Conservation (phyloP, 495 filamentous ascomycete species). For the Penicillium pancosmium region DNA sequence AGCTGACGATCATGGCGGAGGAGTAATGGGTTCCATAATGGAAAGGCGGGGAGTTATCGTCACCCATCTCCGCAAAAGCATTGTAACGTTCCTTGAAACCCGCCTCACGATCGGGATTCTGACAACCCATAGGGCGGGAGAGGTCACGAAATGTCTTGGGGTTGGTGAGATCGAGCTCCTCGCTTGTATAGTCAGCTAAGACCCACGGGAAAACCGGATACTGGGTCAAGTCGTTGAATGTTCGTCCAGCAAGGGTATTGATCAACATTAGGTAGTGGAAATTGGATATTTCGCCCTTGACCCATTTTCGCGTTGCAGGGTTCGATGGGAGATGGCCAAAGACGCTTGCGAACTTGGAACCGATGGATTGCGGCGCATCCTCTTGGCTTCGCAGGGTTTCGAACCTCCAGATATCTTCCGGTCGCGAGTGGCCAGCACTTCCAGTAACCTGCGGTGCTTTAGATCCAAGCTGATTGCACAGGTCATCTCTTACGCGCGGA, state of each 20-base stretch:
- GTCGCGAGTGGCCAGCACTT: constrained; percentile 51
- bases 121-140: constrained; percentile 96
- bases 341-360: constrained; percentile 91
- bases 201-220: constrained; percentile 99
- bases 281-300: constrained; percentile 93
- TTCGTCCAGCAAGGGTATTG: constrained; percentile 95
- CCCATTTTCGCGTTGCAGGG: constrained; percentile 87
- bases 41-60: constrained; percentile 75
- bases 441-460: constrained; percentile 78
- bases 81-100: constrained; percentile 84
- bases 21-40: constrained; percentile 99
- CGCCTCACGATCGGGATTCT: constrained; percentile 69
- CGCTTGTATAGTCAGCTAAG: constrained; percentile 91
- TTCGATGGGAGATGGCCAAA: constrained; percentile 75
- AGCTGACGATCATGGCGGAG: constrained; percentile 97
- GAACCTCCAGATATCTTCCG: constrained; percentile 81
- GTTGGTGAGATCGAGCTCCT: constrained; percentile 86
- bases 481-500: constrained; percentile 69
- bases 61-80: constrained; percentile 89
- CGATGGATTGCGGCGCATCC: constrained; percentile 79
- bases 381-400: constrained; percentile 83
- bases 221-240: constrained; percentile 97
- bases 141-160: constrained; percentile 86
- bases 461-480: constrained; percentile 69
- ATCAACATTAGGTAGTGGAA: constrained; percentile 98